Conservation (phyloP, 441 rosid genomes). For the Euphorbia schlechtendalii region DNA sequence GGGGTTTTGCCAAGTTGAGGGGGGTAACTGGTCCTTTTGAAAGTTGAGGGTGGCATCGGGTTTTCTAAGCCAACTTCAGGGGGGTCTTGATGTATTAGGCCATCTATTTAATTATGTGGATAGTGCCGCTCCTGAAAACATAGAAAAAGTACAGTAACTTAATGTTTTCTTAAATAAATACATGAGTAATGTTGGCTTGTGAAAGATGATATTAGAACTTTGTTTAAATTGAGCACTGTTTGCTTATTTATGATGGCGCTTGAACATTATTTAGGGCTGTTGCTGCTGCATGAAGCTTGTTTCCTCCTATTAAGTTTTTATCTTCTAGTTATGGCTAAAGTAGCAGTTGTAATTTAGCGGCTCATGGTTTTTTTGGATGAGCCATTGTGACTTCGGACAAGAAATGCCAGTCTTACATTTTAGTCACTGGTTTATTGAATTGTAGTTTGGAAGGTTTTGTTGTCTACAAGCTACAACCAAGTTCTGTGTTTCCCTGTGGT, state of each 20-base stretch:
- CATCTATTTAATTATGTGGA: not conserved
- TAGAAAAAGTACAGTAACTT: not conserved
- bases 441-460: not conserved
- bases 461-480: no score
- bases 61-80: no score
- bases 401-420: not conserved
- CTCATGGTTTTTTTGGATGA: not conserved
- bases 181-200: not conserved
- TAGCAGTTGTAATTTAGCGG: not conserved
- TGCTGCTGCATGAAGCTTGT: not conserved
- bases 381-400: not conserved
- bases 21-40: no score
- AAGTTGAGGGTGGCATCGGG: no score
- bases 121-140: not conserved
- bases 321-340: not conserved
- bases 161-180: not conserved
- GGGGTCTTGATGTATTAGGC: no score
- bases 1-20: no score
- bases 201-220: not conserved
- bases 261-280: not conserved
- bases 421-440: not conserved
- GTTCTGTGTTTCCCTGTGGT: not conserved
- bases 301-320: not conserved
- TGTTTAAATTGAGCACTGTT: not conserved
- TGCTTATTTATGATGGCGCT: not conserved